Percentiles rank a stretch among this genome's conserved stretches.
Conservation (phyloP, 2,329 filamentous ascomycete species). For the Cercospora sp. region DNA sequence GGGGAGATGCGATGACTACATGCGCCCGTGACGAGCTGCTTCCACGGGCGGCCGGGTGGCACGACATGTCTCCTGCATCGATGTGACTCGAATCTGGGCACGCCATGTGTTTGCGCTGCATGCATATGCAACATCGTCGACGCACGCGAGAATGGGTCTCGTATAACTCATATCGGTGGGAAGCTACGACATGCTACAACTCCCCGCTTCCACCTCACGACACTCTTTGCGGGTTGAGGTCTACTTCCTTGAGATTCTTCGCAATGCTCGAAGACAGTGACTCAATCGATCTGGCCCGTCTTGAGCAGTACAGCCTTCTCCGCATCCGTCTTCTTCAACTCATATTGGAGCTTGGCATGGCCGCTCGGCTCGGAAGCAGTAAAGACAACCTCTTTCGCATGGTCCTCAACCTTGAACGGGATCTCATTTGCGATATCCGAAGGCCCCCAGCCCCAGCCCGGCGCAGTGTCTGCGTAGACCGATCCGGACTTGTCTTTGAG, state of each 20-base stretch:
- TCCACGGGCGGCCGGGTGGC: not conserved
- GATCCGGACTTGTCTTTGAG: not conserved
- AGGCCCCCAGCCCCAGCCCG: conserved; percentile 4
- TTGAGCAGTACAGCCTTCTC: not conserved
- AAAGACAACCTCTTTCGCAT: not conserved
- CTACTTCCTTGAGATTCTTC: not conserved
- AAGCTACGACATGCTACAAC: not conserved
- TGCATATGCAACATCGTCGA: not conserved
- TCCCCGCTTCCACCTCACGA: not conserved
- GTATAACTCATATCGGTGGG: not conserved
- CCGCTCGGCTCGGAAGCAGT: not conserved
- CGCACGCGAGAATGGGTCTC: not conserved
- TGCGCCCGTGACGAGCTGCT: not conserved
- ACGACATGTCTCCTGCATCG: conserved; percentile 5
- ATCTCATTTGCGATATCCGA: conserved; percentile 1
- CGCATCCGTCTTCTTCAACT: not conserved
- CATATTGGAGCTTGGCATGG: not conserved
- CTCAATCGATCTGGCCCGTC: not conserved
- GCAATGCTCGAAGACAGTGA: not conserved
- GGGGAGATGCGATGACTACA: not conserved
- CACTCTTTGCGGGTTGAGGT: not conserved
- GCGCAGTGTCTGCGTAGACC: conserved; percentile 5
- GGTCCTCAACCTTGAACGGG: not conserved
- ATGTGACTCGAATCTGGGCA: not conserved
- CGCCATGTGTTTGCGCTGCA: not conserved